Evolutionary conservation across 768 basidiomycete species (phyloP), one percentile per base, ranked within the genome.

Genomic region (Xerocomellus chrysenteron): DNA sequence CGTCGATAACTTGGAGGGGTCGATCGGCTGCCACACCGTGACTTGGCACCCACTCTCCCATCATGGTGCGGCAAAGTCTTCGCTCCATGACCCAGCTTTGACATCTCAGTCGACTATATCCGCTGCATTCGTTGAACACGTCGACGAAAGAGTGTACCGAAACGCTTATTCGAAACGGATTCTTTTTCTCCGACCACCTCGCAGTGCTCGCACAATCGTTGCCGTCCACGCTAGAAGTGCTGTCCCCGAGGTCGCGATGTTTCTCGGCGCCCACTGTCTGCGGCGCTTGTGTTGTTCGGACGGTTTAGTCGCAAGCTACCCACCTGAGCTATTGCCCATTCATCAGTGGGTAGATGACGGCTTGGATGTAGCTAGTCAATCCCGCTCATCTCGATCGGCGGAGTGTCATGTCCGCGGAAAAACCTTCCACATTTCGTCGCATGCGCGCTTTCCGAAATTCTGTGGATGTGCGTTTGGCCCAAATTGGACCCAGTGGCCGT

Each of bases 1-100:
- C 39, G 53, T 40, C 24, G 47, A 55, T 55, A 19, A 14, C 40
- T 39, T 40, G 60, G 17, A 17, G 33, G 21, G 16, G 16, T n/a
- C 17, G 13, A 67, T 61, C 58, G 58, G 61, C 65, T 67, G 64
- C 66, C 66, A 67, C 64, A 54, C 19, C 19, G 12, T 19, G 21
- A 54, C 17, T 24, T 16, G 26, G 21, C 47, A 7, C 5, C 28
- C 28, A 28, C 28, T 6, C 28, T 28, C 5, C 28, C 28, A 28
- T 7, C 28, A 28, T 28, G 28, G 5, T 35, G 50, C 44, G 45
- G 57, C 30, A 35, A 19, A 32, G 30, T 2, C 33, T 40, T 24
- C 5, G 50, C 13, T 17, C 37, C 37, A 6, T 39, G 37, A 17
- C 37, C 37, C 39, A 6, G 32, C 10, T 35, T 24, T 2, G 48